Percentiles rank a stretch among this genome's conserved stretches.
Conservation (phyloP, 148 eudicot species). For the Spergularia marina region DNA sequence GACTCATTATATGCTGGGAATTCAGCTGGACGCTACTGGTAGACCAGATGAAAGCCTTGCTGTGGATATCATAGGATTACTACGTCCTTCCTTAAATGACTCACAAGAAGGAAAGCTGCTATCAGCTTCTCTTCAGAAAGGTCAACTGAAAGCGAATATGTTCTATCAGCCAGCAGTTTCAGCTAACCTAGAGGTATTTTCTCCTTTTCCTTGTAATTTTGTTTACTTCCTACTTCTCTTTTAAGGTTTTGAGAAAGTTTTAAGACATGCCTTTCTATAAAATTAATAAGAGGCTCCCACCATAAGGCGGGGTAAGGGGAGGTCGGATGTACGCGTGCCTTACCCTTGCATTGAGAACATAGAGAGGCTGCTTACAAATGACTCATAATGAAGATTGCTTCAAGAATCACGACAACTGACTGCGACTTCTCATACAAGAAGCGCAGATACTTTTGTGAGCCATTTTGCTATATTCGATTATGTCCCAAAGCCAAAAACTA, state of each 20-base stretch:
- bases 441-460: too few relatives aligned
- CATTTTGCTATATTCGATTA: background rate
- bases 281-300: too few relatives aligned
- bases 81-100: constrained; percentile 56
- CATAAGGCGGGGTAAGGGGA: too few relatives aligned
- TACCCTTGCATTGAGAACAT: too few relatives aligned
- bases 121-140: constrained; percentile 89
- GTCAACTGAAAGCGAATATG: constrained; percentile 76
- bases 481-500: background rate
- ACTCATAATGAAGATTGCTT: too few relatives aligned
- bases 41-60: constrained; percentile 95
- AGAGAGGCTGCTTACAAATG: too few relatives aligned
- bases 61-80: constrained; percentile 60
- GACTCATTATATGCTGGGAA: constrained; percentile 19
- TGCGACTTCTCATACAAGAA: too few relatives aligned
- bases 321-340: too few relatives aligned
- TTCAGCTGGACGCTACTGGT: constrained; percentile 92
- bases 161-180: constrained; percentile 71
- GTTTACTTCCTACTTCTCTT: constrained; percentile 3
- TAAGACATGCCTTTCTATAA: too few relatives aligned
- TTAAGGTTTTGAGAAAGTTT: background rate
- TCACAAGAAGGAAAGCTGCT: constrained; percentile 51
- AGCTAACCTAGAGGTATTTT: constrained; percentile 74
- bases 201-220: constrained; percentile 7
- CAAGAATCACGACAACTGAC: too few relatives aligned